phyloP scores from a whole-genome alignment of 495 filamentous ascomycete genomes.

The Terfezia claveryi region DNA sequence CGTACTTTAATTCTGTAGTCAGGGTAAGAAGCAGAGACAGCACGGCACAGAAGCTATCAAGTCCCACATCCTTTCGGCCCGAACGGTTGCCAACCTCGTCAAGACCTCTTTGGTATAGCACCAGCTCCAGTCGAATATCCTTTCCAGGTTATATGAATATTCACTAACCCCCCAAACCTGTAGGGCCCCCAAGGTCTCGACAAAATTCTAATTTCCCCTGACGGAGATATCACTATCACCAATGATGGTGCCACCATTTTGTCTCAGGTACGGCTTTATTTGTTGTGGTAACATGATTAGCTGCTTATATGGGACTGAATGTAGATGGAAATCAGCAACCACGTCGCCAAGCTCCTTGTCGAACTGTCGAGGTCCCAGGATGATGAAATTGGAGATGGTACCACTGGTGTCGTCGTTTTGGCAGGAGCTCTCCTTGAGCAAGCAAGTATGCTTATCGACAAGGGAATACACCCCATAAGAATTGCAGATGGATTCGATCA shows the following conservation, averaged over 20 bases:
- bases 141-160: neutral
- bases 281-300: slow-evolving; percentile 7
- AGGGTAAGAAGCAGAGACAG: slow-evolving; percentile 93
- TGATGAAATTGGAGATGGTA: slow-evolving; percentile 96
- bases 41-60: slow-evolving; percentile 95
- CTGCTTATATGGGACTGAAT: neutral
- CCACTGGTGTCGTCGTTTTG: slow-evolving; percentile 91
- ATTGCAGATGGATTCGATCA: slow-evolving; percentile 97
- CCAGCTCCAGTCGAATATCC: slow-evolving; percentile 2
- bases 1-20: slow-evolving; percentile 29
- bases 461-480: slow-evolving; percentile 94
- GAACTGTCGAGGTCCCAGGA: slow-evolving; percentile 98
- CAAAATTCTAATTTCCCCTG: slow-evolving; percentile 97
- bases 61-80: slow-evolving; percentile 86
- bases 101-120: slow-evolving; percentile 55
- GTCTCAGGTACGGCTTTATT: slow-evolving; percentile 36
- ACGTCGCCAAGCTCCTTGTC: slow-evolving; percentile 88
- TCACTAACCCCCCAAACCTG: neutral
- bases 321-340: slow-evolving; percentile 95
- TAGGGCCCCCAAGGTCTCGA: slow-evolving; percentile 86
- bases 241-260: slow-evolving; percentile 98
- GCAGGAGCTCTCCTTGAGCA: slow-evolving; percentile 89
- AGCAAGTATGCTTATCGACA: slow-evolving; percentile 96
- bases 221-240: slow-evolving; percentile 97
- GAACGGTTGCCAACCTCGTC: slow-evolving; percentile 90